Evolutionary conservation across 345 rosid species (phyloP).

Genomic region (Syzygium aromaticum): DNA sequence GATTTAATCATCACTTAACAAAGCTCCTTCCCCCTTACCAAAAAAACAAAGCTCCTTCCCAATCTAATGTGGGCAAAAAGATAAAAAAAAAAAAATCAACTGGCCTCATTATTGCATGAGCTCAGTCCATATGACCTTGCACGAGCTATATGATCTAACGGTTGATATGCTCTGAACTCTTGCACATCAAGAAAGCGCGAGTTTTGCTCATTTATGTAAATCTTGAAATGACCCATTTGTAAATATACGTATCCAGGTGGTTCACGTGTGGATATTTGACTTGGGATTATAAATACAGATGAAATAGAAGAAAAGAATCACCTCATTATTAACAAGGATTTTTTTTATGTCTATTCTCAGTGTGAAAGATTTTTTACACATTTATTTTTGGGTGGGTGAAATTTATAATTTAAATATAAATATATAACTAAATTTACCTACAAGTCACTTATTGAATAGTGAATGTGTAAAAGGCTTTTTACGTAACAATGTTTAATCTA

Average conservation of each 20-base stretch:
- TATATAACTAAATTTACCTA: background rate
- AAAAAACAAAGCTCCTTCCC: background rate
- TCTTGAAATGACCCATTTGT: background rate
- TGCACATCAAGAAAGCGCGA: background rate
- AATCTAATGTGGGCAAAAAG: background rate
- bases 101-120: background rate
- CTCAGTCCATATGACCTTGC: background rate
- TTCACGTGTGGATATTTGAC: background rate
- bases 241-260: background rate
- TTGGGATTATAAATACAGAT: background rate
- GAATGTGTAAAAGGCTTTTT: rapidly evolving
- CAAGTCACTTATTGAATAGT: background rate
- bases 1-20: background rate
- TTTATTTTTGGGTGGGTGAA: rapidly evolving
- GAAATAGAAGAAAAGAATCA: background rate
- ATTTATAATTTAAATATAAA: background rate
- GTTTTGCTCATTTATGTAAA: background rate
- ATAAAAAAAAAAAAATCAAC: background rate
- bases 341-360: background rate
- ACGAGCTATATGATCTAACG: rapidly evolving
- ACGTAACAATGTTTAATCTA: background rate
- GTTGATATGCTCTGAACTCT: background rate
- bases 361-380: background rate
- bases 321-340: background rate
- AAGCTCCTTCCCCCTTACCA: background rate